These are phyloP conservation scores for Cladosporium sp. DNA, from an alignment of 2,329 filamentous ascomycete genomes.

Conservation along the genomic window DNA sequence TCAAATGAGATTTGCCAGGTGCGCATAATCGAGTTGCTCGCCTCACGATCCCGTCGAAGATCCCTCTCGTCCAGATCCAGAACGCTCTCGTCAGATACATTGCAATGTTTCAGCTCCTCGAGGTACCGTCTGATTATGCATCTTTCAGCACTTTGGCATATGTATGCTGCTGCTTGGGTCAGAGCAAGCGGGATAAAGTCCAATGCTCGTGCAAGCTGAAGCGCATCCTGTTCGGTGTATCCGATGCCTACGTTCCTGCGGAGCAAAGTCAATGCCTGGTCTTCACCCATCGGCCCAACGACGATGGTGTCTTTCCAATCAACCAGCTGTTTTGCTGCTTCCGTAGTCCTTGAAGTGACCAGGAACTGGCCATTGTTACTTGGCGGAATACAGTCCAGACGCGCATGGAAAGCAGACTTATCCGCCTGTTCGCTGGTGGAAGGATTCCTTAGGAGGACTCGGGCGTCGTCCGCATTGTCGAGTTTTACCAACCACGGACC, in stretches of 20 bases:
- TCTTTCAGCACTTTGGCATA: slow-evolving; percentile 30
- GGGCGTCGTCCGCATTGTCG: slow-evolving; percentile 6
- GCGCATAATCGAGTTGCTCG: slow-evolving; percentile 23
- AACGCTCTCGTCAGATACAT: slow-evolving; percentile 30
- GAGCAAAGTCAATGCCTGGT: neutral
- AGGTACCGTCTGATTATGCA: slow-evolving; percentile 43
- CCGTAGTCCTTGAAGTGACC: neutral
- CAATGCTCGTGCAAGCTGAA: slow-evolving; percentile 23
- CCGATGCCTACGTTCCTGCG: neutral
- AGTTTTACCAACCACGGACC: slow-evolving; percentile 13
- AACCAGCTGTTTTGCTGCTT: neutral
- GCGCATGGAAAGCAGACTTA: neutral
- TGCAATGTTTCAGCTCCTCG: slow-evolving; percentile 32
- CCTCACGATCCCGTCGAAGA: slow-evolving; percentile 22
- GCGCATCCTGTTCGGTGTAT: neutral
- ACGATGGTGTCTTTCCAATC: neutral
- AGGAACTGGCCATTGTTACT: neutral
- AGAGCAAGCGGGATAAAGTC: slow-evolving; percentile 40
- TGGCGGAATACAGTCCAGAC: neutral
- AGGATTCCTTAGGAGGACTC: neutral
- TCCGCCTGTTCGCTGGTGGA: neutral
- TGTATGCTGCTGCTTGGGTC: slow-evolving; percentile 38
- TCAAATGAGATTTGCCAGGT: slow-evolving; percentile 32
- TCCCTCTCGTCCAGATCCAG: slow-evolving; percentile 17
- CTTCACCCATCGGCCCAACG: neutral